These are phyloP conservation scores for Prinsepia uniflora DNA, from an alignment of 306 rosid genomes.

Conservation along the genomic window DNA sequence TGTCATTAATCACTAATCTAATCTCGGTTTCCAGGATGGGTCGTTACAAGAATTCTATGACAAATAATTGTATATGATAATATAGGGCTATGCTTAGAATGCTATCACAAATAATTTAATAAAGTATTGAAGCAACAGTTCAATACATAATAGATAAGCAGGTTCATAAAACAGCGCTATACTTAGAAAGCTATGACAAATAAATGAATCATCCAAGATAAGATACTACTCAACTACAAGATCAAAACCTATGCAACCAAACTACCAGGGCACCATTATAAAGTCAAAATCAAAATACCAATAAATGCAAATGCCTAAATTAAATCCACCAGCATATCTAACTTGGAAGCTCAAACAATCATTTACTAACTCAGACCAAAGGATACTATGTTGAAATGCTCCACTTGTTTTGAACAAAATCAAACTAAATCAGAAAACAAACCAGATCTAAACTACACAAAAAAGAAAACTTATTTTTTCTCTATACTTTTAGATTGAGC, in stretches of 20 bases:
- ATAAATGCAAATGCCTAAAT: neutral
- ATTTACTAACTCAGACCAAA: neutral
- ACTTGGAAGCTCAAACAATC: neutral
- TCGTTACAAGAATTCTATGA: too few species aligned
- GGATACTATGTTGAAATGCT: too few species aligned
- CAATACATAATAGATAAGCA: neutral
- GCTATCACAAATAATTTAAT: too few species aligned
- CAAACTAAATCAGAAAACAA: neutral
- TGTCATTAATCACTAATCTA: too few species aligned
- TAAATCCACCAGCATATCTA: slow-evolving; percentile 2
- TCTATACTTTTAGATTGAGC: neutral
- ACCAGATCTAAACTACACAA: slow-evolving; percentile 20
- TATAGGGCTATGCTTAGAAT: too few species aligned
- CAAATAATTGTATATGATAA: too few species aligned
- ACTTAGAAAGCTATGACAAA: neutral
- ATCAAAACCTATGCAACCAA: neutral
- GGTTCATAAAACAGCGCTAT: neutral
- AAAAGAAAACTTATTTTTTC: neutral
- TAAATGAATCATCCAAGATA: neutral
- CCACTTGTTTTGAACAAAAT: neutral
- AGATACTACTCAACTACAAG: neutral
- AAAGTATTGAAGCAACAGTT: slow-evolving; percentile 1
- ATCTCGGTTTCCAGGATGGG: too few species aligned
- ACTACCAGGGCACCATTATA: neutral
- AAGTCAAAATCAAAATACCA: neutral